Evolutionary conservation across 1,284 basidiomycete genomes (phyloP), one percentile per base, ranked within the genome.

Genomic region (Fomes fomentarius): DNA sequence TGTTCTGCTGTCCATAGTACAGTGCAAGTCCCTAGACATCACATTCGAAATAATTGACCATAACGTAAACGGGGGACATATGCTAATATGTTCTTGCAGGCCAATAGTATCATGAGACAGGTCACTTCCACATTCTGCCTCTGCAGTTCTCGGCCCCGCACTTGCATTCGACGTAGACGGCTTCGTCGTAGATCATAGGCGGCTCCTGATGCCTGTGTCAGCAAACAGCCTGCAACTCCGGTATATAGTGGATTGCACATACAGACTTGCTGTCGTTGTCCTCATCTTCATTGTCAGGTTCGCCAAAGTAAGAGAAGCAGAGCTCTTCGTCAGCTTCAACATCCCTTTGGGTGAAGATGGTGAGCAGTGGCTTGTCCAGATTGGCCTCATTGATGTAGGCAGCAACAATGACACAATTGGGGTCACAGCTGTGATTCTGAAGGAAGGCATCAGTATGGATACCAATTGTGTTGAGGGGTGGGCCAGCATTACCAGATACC

Each of bases 351-450:
- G 93, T 83, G 68, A 94, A 94, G 17, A 95, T 79, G 0, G 84
- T 79, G 4, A 95, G 71, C 5, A 74, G 61, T 0, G 73, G 75
- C 64, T 77, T 77, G 12, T 73, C 68, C 41, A 81, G 67, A 65
- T 76, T 67, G 52, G 76, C 63, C 62, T 79, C 78, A 49, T 81
- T 77, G 56, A 80, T 76, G 62, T 84, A 85, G 30, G 85, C 87
- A 1, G 90, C 78, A n/a, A 80, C 77, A 11, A 93, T 79, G 4
- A 69, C 69, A 57, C 91, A 84, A 67, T 96, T 97, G 0, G 94
- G 93, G 57, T 93, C 85, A 66, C 94, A 96, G 15, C 89, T 93
- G 65, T 96, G 93, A 64, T 95, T 95, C 91, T 93, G 56, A 37
- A 19, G 52, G 47, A 37, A 17, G 6, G 22, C n/a, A 62, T 47